Evolutionary conservation across 2,329 filamentous ascomycete genomes (phyloP).

Genomic region (Talaromyces funiculosus): DNA sequence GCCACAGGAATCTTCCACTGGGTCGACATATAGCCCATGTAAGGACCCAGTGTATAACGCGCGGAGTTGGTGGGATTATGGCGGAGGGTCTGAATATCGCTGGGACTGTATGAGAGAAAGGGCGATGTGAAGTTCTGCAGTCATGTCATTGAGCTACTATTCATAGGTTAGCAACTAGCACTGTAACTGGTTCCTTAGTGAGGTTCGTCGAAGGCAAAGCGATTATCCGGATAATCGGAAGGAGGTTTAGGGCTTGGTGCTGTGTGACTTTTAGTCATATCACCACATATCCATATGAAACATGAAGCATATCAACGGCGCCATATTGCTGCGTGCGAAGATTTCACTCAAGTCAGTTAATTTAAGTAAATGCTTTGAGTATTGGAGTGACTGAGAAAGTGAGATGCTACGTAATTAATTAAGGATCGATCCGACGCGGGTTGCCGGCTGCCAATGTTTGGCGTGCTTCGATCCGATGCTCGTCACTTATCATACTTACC

Average conservation of each 20-base stretch:
- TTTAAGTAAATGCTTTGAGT: too few species aligned
- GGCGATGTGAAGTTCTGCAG: conserved; percentile 1
- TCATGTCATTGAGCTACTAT: neutral
- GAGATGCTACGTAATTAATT: neutral
- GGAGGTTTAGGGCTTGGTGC: neutral
- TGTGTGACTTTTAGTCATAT: neutral
- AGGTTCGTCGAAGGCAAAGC: neutral
- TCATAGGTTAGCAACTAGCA: too few species aligned
- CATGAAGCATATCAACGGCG: neutral
- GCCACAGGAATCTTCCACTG: conserved; percentile 26
- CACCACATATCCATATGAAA: neutral
- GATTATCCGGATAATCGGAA: conserved; percentile 1
- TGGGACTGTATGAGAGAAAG: conserved; percentile 8
- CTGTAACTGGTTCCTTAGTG: neutral
- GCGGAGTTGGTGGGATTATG: conserved; percentile 35
- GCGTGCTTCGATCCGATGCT: conserved; percentile 11
- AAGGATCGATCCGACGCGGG: neutral
- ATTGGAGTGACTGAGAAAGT: neutral
- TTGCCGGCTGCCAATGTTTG: neutral
- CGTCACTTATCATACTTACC: conserved; percentile 3
- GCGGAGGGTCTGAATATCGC: conserved; percentile 17
- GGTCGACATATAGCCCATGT: conserved; percentile 30
- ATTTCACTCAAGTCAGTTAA: too few species aligned
- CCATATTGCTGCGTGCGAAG: too few species aligned
- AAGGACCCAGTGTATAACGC: conserved; percentile 39